Percentiles rank a stretch among this genome's conserved stretches.
These are phyloP conservation scores for Pigoraptor vietnamica DNA, from an alignment of 78 protist species.

Conservation along the genomic window DNA sequence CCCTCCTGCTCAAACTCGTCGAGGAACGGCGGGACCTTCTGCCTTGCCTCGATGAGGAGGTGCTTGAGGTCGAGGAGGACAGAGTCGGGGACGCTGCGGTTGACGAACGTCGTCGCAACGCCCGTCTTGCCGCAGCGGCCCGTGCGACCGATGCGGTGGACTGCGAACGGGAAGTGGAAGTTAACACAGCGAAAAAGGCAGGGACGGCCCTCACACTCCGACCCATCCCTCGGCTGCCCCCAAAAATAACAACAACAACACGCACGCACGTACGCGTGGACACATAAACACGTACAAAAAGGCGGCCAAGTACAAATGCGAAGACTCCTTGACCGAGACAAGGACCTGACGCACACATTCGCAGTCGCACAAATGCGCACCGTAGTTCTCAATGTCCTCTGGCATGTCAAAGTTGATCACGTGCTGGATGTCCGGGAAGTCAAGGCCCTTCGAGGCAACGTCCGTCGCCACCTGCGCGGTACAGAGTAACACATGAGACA, in stretches of 20 bases:
- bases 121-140: constrained; percentile 45
- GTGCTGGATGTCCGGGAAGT: constrained; percentile 38
- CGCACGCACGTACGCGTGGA: no score
- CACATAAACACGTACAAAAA: no score
- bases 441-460: constrained; percentile 70
- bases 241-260: no score
- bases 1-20: background rate
- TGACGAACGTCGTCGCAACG: constrained; percentile 30
- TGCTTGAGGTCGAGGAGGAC: constrained; percentile 87
- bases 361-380: background rate
- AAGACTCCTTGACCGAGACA: no score
- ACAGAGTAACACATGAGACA: background rate
- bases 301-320: no score
- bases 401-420: constrained; percentile 51
- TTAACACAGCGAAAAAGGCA: no score
- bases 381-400: constrained; percentile 32
- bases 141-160: constrained; percentile 33
- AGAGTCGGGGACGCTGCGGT: constrained; percentile 45
- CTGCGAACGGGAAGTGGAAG: background rate
- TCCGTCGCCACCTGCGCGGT: constrained; percentile 92
- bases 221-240: no score
- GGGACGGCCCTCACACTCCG: no score
- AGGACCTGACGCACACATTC: no score
- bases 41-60: constrained; percentile 90
- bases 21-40: constrained; percentile 24